Evolutionary conservation across 2,329 filamentous ascomycete species (phyloP).

Genomic region (Teratosphaeria viscida): DNA sequence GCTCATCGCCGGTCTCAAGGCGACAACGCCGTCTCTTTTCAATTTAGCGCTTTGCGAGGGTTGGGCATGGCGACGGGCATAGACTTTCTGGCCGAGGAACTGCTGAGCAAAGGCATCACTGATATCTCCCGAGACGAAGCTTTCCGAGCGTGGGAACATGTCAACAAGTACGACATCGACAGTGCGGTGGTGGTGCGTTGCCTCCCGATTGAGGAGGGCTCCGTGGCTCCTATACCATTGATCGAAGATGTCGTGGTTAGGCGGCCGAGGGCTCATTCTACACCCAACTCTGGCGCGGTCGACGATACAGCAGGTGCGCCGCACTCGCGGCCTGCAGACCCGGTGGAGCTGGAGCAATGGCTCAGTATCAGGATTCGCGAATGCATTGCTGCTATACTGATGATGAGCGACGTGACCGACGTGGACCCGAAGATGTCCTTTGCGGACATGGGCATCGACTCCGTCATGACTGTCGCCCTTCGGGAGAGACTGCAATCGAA

Average conservation of each 20-base stretch:
- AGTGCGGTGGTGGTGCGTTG: neutral
- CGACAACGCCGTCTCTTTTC: neutral
- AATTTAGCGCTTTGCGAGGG: neutral
- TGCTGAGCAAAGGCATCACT: neutral
- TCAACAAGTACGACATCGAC: neutral
- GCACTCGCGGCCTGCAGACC: neutral
- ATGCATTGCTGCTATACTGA: neutral
- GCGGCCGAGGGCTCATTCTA: neutral
- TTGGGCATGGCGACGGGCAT: neutral
- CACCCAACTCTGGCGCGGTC: neutral
- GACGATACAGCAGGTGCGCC: neutral
- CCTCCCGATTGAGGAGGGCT: neutral
- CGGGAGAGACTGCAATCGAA: neutral
- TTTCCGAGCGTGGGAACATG: neutral
- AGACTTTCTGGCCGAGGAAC: neutral
- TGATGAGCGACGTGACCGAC: neutral
- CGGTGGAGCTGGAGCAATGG: neutral
- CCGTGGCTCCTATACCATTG: neutral
- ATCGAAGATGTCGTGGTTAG: neutral
- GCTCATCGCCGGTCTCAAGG: neutral
- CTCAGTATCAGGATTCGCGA: neutral
- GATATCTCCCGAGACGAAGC: neutral
- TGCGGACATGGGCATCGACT: neutral
- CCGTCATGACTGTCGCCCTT: neutral
- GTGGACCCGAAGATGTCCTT: neutral